Conservation (phyloP, 345 rosid genomes). For the Melaleuca alternifolia region DNA sequence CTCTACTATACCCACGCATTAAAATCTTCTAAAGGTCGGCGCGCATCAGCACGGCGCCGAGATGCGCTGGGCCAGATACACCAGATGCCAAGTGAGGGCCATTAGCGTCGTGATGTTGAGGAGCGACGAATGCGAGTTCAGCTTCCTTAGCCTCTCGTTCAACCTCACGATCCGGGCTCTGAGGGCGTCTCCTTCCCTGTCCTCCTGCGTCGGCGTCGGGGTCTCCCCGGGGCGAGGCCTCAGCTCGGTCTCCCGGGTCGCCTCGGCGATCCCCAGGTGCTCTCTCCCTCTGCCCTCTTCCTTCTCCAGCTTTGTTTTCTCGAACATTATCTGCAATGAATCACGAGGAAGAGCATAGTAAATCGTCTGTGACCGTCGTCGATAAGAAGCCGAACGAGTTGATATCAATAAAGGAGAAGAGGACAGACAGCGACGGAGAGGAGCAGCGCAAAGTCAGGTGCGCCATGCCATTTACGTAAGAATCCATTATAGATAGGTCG, state of each 20-base stretch:
- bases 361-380: too few species aligned
- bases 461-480: too few species aligned
- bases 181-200: slow-evolving; percentile 11
- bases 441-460: too few species aligned
- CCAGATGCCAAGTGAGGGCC: slow-evolving; percentile 63
- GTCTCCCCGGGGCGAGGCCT: not conserved
- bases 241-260: not conserved
- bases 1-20: not conserved
- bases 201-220: not conserved
- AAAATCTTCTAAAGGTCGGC: not conserved
- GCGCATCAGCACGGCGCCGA: slow-evolving; percentile 13
- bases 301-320: slow-evolving; percentile 59
- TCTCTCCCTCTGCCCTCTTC: slow-evolving; percentile 75
- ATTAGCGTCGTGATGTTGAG: slow-evolving; percentile 42
- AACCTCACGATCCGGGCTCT: slow-evolving; percentile 14
- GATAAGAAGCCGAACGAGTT: too few species aligned
- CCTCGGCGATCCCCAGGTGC: not conserved
- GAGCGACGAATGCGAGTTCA: slow-evolving; percentile 56
- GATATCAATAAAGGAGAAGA: not conserved
- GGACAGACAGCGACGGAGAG: not conserved
- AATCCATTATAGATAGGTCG: too few species aligned
- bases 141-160: slow-evolving; percentile 46
- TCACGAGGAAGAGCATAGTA: not conserved
- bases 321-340: slow-evolving; percentile 47
- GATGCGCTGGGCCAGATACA: slow-evolving; percentile 42